Base-by-base conservation (phyloP, 2,329 filamentous ascomycete genomes). In the Fusarium sp. region DNA sequence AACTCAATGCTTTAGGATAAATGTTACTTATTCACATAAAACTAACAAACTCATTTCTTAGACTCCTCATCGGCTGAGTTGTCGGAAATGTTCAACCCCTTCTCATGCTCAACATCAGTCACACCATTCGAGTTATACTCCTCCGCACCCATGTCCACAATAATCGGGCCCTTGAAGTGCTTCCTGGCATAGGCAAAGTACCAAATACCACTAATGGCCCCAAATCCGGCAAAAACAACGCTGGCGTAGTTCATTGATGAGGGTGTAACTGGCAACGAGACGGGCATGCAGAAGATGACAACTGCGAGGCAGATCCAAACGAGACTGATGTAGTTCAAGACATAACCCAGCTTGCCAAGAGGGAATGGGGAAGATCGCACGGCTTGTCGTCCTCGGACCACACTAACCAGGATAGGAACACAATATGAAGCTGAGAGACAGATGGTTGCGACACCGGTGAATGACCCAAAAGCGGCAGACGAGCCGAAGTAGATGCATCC, bases 401-500 rank as follows among this genome's bases (percentile, higher is more conserved):
- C 83, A 13, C 88, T 92, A 69, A 95, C 91, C 11, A 94, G 82
- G 66, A 95, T 93, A 0, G 93, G 93, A 22, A 94, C 86, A 16
- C 91, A 93, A 80, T 95, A 95, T 0, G 92, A 93, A 9, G 91
- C 91, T 2, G 90, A 92, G 0, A 95, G 87, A 73, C 92, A 94
- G 79, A 95, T 94, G 5, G 93, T 95, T 1, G 93, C 93, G 1
- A 94, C 92, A 29, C 93, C 92, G 0, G 93, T 95, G 82, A 95
- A 94, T 13, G 90, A 91, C 84, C 92, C 92, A 84, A 95, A 95
- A 0, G 93, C 93, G 0, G 92, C 92, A 0, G 89, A 89, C 1
- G 91, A 93, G 24, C 93, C 93, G 71, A 95, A 94, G 84, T 93
- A 95, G 80, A 95, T 94, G 73, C 93, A 86, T 2, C 93, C 93